These are phyloP conservation scores for Eucommia ulmoides DNA, from an alignment of 257 asterid genomes.

Conservation along the genomic window DNA sequence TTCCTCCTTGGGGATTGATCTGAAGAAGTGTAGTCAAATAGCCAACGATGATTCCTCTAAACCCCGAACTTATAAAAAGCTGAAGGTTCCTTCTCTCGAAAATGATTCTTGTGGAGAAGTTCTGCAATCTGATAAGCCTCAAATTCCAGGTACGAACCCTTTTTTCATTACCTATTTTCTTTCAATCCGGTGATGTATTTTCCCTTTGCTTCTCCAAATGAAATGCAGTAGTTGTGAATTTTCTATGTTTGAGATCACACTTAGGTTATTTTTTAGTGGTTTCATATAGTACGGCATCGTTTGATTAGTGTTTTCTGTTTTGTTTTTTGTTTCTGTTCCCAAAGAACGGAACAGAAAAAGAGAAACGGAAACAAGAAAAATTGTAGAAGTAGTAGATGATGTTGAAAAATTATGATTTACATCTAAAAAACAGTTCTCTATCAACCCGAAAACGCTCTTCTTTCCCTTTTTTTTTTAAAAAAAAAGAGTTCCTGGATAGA, in stretches of 20 bases:
- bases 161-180: not conserved
- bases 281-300: no score
- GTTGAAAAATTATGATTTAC: no score
- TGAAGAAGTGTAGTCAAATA: conserved; percentile 4
- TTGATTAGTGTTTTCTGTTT: no score
- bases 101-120: conserved; percentile 11
- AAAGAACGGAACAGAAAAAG: no score
- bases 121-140: conserved; percentile 8
- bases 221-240: not conserved
- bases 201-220: not conserved
- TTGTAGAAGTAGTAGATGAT: no score
- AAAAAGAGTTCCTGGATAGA: not conserved
- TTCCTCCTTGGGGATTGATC: conserved; percentile 9
- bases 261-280: no score
- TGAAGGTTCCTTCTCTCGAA: conserved; percentile 13
- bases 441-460: not conserved
- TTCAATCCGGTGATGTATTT: not conserved
- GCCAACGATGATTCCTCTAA: conserved; percentile 17
- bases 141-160: conserved; percentile 48
- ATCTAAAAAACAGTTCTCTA: no score
- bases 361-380: no score
- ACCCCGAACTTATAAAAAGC: conserved; percentile 20
- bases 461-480: not conserved
- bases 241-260: no score
- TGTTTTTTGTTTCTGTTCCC: no score